Evolutionary conservation across 495 filamentous ascomycete species (phyloP), one percentile per base, ranked within the genome.

Genomic region (Penicillium canariense): DNA sequence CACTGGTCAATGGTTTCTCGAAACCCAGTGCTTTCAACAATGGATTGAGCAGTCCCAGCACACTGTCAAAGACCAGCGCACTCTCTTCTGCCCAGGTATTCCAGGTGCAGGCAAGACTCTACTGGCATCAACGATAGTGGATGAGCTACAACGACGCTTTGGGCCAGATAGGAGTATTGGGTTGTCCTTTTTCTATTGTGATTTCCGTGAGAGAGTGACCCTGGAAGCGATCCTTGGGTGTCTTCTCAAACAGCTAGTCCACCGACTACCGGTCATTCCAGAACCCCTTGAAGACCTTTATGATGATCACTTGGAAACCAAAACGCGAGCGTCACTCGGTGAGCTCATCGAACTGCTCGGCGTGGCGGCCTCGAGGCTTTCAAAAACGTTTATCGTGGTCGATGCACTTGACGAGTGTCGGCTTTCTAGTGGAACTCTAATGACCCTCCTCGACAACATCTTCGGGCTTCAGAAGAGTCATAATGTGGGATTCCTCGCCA

Each of bases 321-420:
- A 25, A 5, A 17, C 43, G 15, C 26, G 25, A 20, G 23, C 43
- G 15, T 27, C 25, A 0, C 26, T 46, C 9, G 25, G 17, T 2
- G 43, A 46, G 17, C 28, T 27, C 26, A 17, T 46, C 5, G 25
- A 32, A 6, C 30, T 32, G 30, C 30, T n/a, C 12, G 17, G n/a
- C 7, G 5, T 42, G 3, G 25, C 18, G 1, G 14, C n/a, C 2
- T 17, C 23, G 3, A 3, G 8, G 46, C 12, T 35, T 2, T 34
- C 28, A 10, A 7, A 30, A n/a, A 10, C 46, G 15, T 48, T 23
- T 48, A 35, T 48, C 12, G 22, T 48, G 9, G 28, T 48, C 18
- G 46, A 48, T 25, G 46, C 46, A n/a, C 20, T 48, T 4, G 46
- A 48, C 7, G 46, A 48, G 2, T 48, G 46, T 15, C 17, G 17